phyloP scores from a whole-genome alignment of 1,284 basidiomycete genomes.

The Meira nashicola region DNA sequence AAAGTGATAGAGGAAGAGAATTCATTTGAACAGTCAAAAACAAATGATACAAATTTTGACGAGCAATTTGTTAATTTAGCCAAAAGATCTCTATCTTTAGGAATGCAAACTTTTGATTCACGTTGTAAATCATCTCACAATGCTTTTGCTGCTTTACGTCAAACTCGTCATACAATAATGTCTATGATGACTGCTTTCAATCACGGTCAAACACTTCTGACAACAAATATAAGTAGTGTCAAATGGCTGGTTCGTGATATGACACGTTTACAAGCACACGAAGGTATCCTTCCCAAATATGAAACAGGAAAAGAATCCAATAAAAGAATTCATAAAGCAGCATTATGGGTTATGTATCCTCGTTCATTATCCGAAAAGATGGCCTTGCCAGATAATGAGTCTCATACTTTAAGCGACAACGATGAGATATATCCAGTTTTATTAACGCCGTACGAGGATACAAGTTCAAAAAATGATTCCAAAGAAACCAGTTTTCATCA shows the following conservation, averaged over 20 bases:
- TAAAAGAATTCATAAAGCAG: not conserved
- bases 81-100: not conserved
- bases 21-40: too few relatives aligned
- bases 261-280: constrained; percentile 6
- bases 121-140: not conserved
- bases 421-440: too few relatives aligned
- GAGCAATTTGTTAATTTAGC: not conserved
- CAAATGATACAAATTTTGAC: too few relatives aligned
- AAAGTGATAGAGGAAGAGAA: not conserved
- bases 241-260: constrained; percentile 36
- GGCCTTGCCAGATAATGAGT: constrained; percentile 1
- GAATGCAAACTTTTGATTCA: not conserved
- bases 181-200: constrained; percentile 16
- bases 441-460: too few relatives aligned
- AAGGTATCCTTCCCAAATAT: not conserved
- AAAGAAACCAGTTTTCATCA: too few relatives aligned
- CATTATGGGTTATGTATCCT: constrained; percentile 29
- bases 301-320: not conserved
- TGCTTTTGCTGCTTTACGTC: constrained; percentile 1
- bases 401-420: too few relatives aligned
- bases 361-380: constrained; percentile 36
- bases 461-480: too few relatives aligned
- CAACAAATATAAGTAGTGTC: constrained; percentile 33
- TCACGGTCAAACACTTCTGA: constrained; percentile 30
- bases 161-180: constrained; percentile 19